A percentile compares a stretch with the other conserved stretches of the same genome.
Conservation (phyloP, 257 asterid genomes). For the Voacanga thouarsii region DNA sequence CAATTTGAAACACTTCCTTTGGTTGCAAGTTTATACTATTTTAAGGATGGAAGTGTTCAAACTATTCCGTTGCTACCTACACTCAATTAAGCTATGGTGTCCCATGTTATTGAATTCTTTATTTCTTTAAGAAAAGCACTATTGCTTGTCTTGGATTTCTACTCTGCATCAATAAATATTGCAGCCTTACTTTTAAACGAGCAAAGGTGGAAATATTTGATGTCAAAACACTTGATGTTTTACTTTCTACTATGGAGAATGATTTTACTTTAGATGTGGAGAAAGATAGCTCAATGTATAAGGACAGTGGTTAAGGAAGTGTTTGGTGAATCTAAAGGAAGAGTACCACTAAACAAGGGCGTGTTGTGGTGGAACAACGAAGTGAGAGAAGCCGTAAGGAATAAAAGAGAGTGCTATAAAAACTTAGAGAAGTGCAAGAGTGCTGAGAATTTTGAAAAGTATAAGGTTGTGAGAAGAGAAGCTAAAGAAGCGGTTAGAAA, state of each 20-base stretch:
- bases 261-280: background rate
- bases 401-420: too few relatives aligned
- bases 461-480: too few relatives aligned
- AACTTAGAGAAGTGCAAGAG: too few relatives aligned
- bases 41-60: too few relatives aligned
- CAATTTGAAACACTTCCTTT: background rate
- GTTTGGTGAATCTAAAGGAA: too few relatives aligned
- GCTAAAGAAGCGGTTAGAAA: too few relatives aligned
- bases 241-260: background rate
- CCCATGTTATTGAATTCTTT: background rate
- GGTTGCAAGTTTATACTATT: background rate
- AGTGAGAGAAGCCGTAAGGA: too few relatives aligned
- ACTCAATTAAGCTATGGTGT: background rate
- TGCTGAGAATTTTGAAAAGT: too few relatives aligned
- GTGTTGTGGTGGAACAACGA: too few relatives aligned
- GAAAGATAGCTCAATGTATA: too few relatives aligned
- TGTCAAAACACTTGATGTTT: background rate
- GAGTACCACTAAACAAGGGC: too few relatives aligned
- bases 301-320: too few relatives aligned
- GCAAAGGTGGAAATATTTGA: background rate
- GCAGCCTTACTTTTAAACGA: background rate
- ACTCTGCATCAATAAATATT: background rate
- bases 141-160: background rate
- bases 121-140: background rate
- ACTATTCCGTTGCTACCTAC: background rate